Evolutionary conservation across 805 yeast species (phyloP).

Genomic region (Hermanozyma aechmeae): DNA sequence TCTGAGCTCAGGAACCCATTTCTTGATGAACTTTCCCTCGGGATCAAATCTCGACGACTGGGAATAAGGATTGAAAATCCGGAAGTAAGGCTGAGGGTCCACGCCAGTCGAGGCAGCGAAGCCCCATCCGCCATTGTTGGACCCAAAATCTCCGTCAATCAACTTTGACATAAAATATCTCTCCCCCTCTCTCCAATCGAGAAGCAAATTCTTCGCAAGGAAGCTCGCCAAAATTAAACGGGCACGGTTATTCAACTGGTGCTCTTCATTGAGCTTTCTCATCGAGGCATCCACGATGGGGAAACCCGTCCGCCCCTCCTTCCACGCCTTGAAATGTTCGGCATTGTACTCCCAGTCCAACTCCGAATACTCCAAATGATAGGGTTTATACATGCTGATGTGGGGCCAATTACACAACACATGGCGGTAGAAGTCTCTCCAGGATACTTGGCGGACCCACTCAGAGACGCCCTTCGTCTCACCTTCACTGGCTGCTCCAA

Average conservation of each 20-base stretch:
- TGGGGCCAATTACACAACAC: constrained; percentile 42
- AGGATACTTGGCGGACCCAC: constrained; percentile 47
- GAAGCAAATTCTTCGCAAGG: constrained; percentile 37
- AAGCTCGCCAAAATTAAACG: constrained; percentile 48
- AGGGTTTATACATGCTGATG: constrained; percentile 41
- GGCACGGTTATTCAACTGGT: constrained; percentile 44
- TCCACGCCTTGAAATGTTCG: constrained; percentile 39
- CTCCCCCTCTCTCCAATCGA: constrained; percentile 51
- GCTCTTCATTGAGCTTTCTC: constrained; percentile 43
- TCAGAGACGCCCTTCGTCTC: constrained; percentile 28
- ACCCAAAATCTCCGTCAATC: constrained; percentile 44
- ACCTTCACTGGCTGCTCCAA: constrained; percentile 11
- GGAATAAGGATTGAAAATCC: constrained; percentile 43
- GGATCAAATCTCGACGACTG: constrained; percentile 43
- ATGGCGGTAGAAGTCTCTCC: constrained; percentile 51
- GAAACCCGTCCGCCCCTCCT: constrained; percentile 43
- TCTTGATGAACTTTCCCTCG: constrained; percentile 34
- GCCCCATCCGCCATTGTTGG: constrained; percentile 54
- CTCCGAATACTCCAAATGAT: constrained; percentile 31
- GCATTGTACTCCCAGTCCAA: constrained; percentile 35
- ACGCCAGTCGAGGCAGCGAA: constrained; percentile 43
- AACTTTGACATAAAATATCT: constrained; percentile 39
- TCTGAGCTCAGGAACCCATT: constrained; percentile 42
- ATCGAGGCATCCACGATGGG: constrained; percentile 53
- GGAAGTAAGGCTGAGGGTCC: constrained; percentile 49